A percentile compares a stretch with the other conserved stretches of the same genome.
phyloP scores from a whole-genome alignment of 2,329 filamentous ascomycete species.

The Xylaria sp. region DNA sequence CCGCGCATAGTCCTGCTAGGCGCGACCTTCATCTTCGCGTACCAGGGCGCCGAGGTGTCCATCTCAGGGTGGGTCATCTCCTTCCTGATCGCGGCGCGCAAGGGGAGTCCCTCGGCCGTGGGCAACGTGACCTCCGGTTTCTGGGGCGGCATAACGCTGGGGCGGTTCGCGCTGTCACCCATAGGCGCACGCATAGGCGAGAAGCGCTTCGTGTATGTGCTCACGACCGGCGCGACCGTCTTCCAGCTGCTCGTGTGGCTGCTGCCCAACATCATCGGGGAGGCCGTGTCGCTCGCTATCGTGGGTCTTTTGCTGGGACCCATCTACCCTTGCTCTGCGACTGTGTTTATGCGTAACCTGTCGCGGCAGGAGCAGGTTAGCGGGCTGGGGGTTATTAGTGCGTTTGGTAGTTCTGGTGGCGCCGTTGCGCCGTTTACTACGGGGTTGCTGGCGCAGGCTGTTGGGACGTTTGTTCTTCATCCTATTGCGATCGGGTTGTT shows the following conservation, averaged over 20 bases:
- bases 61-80: slow-evolving; percentile 90
- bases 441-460: slow-evolving; percentile 70
- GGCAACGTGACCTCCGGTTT: slow-evolving; percentile 83
- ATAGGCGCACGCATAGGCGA: slow-evolving; percentile 76
- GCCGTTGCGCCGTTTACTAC: slow-evolving; percentile 75
- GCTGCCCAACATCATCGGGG: slow-evolving; percentile 78
- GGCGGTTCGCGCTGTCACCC: slow-evolving; percentile 76
- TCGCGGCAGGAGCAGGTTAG: slow-evolving; percentile 69
- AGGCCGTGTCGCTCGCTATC: slow-evolving; percentile 74
- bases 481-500: slow-evolving; percentile 76
- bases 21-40: slow-evolving; percentile 84
- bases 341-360: slow-evolving; percentile 71
- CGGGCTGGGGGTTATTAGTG: slow-evolving; percentile 74
- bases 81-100: slow-evolving; percentile 79
- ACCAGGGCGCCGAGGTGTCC: slow-evolving; percentile 85
- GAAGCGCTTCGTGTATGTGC: slow-evolving; percentile 72
- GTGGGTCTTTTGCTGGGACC: slow-evolving; percentile 82
- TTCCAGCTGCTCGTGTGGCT: slow-evolving; percentile 85
- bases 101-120: slow-evolving; percentile 75
- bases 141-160: slow-evolving; percentile 79
- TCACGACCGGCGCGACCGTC: slow-evolving; percentile 69
- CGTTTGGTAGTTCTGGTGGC: slow-evolving; percentile 76
- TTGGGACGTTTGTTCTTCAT: slow-evolving; percentile 72
- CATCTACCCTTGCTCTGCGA: slow-evolving; percentile 78
- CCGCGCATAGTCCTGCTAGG: slow-evolving; percentile 75